Conservation (phyloP, 768 basidiomycete species). For the Agrocybe praecox region DNA sequence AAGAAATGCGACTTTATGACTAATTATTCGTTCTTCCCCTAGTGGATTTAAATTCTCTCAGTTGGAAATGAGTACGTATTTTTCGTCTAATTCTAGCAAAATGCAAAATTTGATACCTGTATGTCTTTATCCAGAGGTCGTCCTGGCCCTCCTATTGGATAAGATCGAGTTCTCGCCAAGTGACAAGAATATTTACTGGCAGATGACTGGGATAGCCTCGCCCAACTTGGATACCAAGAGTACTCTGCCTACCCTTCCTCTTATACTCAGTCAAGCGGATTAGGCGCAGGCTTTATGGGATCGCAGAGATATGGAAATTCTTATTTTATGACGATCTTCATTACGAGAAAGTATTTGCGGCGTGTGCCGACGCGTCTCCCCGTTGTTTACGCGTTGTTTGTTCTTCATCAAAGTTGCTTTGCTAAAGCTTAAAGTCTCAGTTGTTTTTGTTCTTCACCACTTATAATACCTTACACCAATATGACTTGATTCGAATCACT, state of each 20-base stretch:
- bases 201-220: conserved; percentile 1
- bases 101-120: not conserved
- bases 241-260: conserved; percentile 39
- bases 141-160: conserved; percentile 25
- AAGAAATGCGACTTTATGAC: not conserved
- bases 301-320: not conserved
- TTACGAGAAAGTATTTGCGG: too few species aligned
- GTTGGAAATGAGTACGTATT: conserved; percentile 46
- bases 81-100: not conserved
- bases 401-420: not conserved
- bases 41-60: conserved; percentile 53
- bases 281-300: not conserved
- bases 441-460: too few species aligned
- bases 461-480: too few species aligned
- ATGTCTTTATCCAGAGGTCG: conserved; percentile 21
- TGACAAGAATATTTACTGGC: conserved; percentile 20
- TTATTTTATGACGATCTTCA: too few species aligned
- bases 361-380: too few species aligned
- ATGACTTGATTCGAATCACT: too few species aligned
- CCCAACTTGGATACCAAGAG: conserved; percentile 22
- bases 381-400: not conserved
- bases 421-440: too few species aligned
- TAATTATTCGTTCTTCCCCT: not conserved
- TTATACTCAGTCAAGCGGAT: conserved; percentile 28
- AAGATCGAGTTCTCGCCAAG: conserved; percentile 26